Conservation (phyloP, 202 grass and related monocot species). For the Setaria viridis region DNA sequence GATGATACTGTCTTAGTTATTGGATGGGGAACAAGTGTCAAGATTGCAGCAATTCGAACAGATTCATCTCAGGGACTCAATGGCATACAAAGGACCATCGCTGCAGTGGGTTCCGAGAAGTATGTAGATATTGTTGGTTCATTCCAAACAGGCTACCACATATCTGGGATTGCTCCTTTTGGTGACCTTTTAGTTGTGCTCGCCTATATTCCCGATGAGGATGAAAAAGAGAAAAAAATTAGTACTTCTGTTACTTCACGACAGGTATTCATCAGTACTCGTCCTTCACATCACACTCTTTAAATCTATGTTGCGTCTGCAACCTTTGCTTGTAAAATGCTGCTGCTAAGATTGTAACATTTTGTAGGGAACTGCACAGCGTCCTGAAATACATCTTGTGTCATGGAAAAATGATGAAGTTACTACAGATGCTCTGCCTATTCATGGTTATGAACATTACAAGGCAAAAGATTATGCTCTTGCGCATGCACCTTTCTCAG, state of each 20-base stretch:
- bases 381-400: conserved; percentile 95
- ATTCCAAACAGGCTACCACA: conserved; percentile 91
- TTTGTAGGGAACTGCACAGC: conserved; percentile 87
- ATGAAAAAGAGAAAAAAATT: conserved; percentile 68
- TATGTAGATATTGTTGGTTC: conserved; percentile 99
- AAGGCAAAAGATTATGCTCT: conserved; percentile 96
- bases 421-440: conserved; percentile 94
- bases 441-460: conserved; percentile 98
- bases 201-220: conserved; percentile 85
- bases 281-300: conserved; percentile 9
- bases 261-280: conserved; percentile 65
- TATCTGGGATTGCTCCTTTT: conserved; percentile 96
- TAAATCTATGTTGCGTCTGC: conserved; percentile 16
- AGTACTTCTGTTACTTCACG: conserved; percentile 61
- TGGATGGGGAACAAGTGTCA: conserved; percentile 94
- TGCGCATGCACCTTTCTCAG: conserved; percentile 93
- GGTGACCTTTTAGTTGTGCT: conserved; percentile 93
- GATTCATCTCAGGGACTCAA: conserved; percentile 72
- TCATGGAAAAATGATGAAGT: conserved; percentile 98
- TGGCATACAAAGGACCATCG: conserved; percentile 78
- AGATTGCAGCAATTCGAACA: conserved; percentile 85
- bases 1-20: conserved; percentile 96
- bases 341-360: not conserved
- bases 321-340: conserved; percentile 34
- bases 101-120: conserved; percentile 62